Evolutionary conservation across 1,139 yeast species (phyloP).

Genomic region (Scheffersomyces lignicola): DNA sequence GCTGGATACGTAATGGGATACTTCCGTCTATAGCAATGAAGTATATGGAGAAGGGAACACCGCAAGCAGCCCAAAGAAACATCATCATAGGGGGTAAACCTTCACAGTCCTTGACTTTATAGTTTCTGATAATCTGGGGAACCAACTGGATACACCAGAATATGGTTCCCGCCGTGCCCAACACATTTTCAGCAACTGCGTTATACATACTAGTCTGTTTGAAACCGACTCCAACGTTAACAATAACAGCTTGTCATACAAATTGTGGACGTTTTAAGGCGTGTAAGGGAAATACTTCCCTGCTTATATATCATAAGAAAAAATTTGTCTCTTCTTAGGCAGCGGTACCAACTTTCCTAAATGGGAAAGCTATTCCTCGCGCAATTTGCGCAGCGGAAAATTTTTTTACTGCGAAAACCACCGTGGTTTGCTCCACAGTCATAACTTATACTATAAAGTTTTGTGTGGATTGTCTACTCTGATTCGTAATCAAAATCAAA

Average conservation of each 20-base stretch:
- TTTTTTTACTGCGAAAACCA: too few relatives aligned
- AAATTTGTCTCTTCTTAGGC: background rate
- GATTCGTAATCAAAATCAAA: slow-evolving; percentile 16
- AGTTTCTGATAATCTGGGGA: slow-evolving; percentile 81
- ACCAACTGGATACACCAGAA: slow-evolving; percentile 89
- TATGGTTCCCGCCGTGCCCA: slow-evolving; percentile 88
- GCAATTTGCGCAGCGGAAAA: background rate
- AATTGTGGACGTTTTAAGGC: too few relatives aligned
- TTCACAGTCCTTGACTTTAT: slow-evolving; percentile 70
- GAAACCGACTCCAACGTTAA: too few relatives aligned
- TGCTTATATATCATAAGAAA: background rate
- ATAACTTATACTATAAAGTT: background rate
- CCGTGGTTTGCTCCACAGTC: background rate
- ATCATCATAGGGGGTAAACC: slow-evolving; percentile 86
- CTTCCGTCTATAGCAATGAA: slow-evolving; percentile 72
- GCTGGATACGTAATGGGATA: slow-evolving; percentile 80
- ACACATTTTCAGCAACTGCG: slow-evolving; percentile 63
- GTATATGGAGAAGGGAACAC: slow-evolving; percentile 81
- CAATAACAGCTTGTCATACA: too few relatives aligned
- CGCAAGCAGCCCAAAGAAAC: slow-evolving; percentile 81
- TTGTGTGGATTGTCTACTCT: slow-evolving; percentile 7
- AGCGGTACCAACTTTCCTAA: slow-evolving; percentile 1
- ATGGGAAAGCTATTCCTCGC: background rate
- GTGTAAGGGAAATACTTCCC: too few relatives aligned
- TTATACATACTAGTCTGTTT: slow-evolving; percentile 15